Evolutionary conservation across 1,139 yeast genomes (phyloP).

Genomic region (Geotrichum armillariae): DNA sequence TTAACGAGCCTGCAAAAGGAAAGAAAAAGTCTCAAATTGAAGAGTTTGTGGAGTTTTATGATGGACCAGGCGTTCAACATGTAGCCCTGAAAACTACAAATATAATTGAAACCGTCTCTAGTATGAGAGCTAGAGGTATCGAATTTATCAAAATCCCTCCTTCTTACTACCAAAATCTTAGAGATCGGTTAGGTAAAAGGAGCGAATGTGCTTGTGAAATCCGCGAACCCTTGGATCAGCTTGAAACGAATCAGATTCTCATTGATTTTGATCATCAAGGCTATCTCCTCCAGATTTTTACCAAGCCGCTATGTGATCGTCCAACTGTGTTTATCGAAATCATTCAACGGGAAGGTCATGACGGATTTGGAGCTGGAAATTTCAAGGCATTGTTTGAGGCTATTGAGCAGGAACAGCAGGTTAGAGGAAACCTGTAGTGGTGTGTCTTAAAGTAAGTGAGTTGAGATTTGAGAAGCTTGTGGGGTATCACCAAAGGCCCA

Average conservation of each 20-base stretch:
- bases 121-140: slow-evolving; percentile 60
- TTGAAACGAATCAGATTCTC: slow-evolving; percentile 54
- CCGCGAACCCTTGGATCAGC: slow-evolving; percentile 35
- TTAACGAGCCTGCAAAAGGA: slow-evolving; percentile 79
- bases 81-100: slow-evolving; percentile 65
- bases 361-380: slow-evolving; percentile 88
- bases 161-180: slow-evolving; percentile 54
- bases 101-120: slow-evolving; percentile 57
- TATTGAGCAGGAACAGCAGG: slow-evolving; percentile 56
- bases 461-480: no score
- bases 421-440: slow-evolving; percentile 39
- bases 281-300: slow-evolving; percentile 74
- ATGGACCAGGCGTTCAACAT: slow-evolving; percentile 85
- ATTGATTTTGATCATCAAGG: slow-evolving; percentile 75
- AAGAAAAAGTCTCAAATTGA: slow-evolving; percentile 71
- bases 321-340: slow-evolving; percentile 82
- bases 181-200: slow-evolving; percentile 35
- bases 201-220: neutral
- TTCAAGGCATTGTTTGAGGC: slow-evolving; percentile 79
- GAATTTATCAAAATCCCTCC: slow-evolving; percentile 63
- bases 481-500: no score
- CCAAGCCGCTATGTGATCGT: slow-evolving; percentile 71
- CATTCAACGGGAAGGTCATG: slow-evolving; percentile 74
- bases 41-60: slow-evolving; percentile 71
- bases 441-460: no score